Percentiles rank a stretch among this genome's conserved stretches.
Evolutionary conservation across 768 basidiomycete species (phyloP).

Genomic region (Boletus reticulatus): DNA sequence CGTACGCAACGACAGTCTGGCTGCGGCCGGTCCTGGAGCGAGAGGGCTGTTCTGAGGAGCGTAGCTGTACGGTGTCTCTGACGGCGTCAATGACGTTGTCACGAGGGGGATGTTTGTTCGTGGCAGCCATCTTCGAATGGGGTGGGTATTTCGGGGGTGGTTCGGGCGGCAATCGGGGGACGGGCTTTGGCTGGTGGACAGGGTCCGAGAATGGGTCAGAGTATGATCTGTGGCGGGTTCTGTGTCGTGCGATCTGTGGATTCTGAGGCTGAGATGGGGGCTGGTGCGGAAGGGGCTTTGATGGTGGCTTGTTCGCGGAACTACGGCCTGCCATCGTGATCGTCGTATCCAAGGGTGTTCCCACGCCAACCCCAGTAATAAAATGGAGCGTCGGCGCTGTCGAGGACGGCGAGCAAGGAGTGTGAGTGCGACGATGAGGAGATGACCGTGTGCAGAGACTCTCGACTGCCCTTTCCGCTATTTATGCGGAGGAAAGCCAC

Average conservation of each 20-base stretch:
- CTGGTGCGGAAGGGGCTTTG: slow-evolving; percentile 12
- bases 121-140: slow-evolving; percentile 26
- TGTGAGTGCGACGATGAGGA: slow-evolving; percentile 2
- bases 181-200: slow-evolving; percentile 24
- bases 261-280: slow-evolving; percentile 17
- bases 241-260: slow-evolving; percentile 22
- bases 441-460: slow-evolving; percentile 1
- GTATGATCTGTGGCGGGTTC: slow-evolving; percentile 42
- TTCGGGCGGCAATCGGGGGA: slow-evolving; percentile 43
- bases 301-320: slow-evolving; percentile 29
- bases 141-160: slow-evolving; percentile 31
- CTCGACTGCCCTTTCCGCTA: slow-evolving; percentile 3
- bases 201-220: slow-evolving; percentile 57
- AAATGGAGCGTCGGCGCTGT: slow-evolving; percentile 7
- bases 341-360: slow-evolving; percentile 9
- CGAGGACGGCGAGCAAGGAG: slow-evolving; percentile 4
- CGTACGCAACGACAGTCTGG: slow-evolving; percentile 44
- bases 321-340: slow-evolving; percentile 20
- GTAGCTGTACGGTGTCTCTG: slow-evolving; percentile 64
- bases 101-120: slow-evolving; percentile 33
- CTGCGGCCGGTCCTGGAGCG: slow-evolving; percentile 53
- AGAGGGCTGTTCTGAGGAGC: slow-evolving; percentile 40
- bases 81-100: slow-evolving; percentile 59
- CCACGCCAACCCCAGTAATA: slow-evolving; percentile 17
- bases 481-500: slow-evolving; percentile 23